Conservation (phyloP, 306 rosid genomes). For the Fragaria vesca region DNA sequence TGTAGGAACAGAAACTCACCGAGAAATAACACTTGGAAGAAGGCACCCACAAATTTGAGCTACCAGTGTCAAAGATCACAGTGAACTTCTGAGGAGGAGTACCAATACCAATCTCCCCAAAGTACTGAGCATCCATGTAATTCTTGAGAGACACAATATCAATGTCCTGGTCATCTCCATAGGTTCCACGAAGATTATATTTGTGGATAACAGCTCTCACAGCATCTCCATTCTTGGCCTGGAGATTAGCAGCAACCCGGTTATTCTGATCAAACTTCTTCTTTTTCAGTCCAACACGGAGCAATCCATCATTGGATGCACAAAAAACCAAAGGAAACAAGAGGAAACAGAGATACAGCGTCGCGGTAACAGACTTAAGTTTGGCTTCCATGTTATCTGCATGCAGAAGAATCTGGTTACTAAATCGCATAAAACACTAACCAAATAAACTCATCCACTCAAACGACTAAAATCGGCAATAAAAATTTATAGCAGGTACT, state of each 20-base stretch:
- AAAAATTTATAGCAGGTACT: background rate
- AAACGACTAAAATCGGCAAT: background rate
- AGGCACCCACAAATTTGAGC: conserved; percentile 89
- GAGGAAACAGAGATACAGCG: conserved; percentile 40
- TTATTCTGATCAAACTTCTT: conserved; percentile 43
- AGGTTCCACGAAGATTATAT: conserved; percentile 27
- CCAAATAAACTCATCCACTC: background rate
- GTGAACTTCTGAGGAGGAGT: conserved; percentile 78
- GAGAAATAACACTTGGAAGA: conserved; percentile 77
- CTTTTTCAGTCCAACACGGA: conserved; percentile 54
- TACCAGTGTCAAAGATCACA: conserved; percentile 85
- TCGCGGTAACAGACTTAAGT: conserved; percentile 16
- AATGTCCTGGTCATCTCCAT: conserved; percentile 36
- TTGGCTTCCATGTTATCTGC: conserved; percentile 43
- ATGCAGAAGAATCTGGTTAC: background rate
- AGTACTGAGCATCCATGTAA: conserved; percentile 89
- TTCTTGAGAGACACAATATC: conserved; percentile 70
- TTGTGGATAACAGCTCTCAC: conserved; percentile 23
- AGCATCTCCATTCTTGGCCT: conserved; percentile 40
- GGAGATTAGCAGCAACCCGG: conserved; percentile 45
- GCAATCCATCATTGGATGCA: conserved; percentile 43
- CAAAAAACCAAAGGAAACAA: conserved; percentile 45
- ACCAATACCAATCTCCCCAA: conserved; percentile 87
- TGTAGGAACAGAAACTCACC: conserved; percentile 43
- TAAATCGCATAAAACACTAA: background rate